Evolutionary conservation across 768 basidiomycete genomes (phyloP).

Genomic region (Podaxis mareebaensis): DNA sequence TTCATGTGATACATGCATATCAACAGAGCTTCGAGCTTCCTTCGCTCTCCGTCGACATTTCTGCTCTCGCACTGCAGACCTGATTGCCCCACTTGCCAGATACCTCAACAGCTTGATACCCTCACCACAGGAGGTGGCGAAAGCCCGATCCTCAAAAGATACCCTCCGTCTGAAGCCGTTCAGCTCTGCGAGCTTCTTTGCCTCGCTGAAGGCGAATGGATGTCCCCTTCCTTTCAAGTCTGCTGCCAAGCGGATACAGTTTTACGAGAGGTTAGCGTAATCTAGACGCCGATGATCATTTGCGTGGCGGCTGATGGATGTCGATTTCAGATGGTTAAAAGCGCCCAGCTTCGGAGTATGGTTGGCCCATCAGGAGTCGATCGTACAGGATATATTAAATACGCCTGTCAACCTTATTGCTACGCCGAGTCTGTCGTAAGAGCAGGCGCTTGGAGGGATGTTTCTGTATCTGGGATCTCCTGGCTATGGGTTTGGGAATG

Average conservation of each 20-base stretch:
- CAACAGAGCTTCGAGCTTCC: conserved; percentile 59
- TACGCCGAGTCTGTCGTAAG: conserved; percentile 12
- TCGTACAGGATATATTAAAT: conserved; percentile 59
- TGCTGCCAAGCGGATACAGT: conserved; percentile 61
- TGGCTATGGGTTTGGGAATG: too few relatives aligned
- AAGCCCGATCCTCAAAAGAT: conserved; percentile 29
- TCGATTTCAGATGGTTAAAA: conserved; percentile 57
- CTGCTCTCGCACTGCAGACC: conserved; percentile 77
- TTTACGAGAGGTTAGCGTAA: conserved; percentile 55
- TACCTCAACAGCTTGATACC: conserved; percentile 90
- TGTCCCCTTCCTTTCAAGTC: conserved; percentile 76
- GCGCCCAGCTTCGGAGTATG: conserved; percentile 79
- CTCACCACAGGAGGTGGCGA: conserved; percentile 53
- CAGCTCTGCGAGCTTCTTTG: conserved; percentile 65
- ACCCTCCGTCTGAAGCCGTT: conserved; percentile 66
- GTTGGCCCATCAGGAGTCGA: conserved; percentile 75
- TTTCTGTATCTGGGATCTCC: neutral
- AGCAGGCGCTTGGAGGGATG: neutral
- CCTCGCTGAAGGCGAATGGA: conserved; percentile 70
- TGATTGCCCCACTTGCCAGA: conserved; percentile 87
- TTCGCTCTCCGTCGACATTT: conserved; percentile 79
- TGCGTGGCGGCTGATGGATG: conserved; percentile 1
- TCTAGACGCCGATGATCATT: neutral
- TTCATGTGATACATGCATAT: neutral
- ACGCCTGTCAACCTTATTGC: conserved; percentile 14